Percentiles rank a stretch among this genome's conserved stretches.
These are phyloP conservation scores for Sordariomycetes sp. DNA, from an alignment of 2,329 filamentous ascomycete species.

Conservation along the genomic window DNA sequence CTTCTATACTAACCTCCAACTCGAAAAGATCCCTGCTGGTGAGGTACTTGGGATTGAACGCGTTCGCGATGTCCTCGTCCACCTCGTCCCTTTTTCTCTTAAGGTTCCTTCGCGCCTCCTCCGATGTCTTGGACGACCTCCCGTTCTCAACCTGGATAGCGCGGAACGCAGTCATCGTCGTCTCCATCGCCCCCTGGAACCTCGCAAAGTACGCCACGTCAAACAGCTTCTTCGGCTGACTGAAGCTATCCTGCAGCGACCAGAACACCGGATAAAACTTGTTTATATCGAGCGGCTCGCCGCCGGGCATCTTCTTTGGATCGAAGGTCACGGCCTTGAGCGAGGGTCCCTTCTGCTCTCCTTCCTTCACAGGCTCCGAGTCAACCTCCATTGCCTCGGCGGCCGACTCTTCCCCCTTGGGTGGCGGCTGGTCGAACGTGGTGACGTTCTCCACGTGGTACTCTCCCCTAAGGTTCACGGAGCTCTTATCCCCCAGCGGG, in stretches of 20 bases:
- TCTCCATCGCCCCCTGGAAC: constrained; percentile 69
- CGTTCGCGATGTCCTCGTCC: constrained; percentile 53
- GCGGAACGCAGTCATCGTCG: constrained; percentile 46
- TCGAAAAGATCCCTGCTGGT: constrained; percentile 97
- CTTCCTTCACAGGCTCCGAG: constrained; percentile 24
- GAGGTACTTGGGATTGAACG: constrained; percentile 95
- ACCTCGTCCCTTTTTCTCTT: constrained; percentile 61
- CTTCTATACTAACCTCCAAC: constrained; percentile 57
- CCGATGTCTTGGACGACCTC: constrained; percentile 37
- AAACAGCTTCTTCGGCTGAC: constrained; percentile 77
- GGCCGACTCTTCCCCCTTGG: constrained; percentile 17
- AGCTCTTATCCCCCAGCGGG: constrained; percentile 90
- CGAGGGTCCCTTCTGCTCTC: constrained; percentile 14
- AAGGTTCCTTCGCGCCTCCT: constrained; percentile 52
- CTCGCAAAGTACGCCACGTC: constrained; percentile 59
- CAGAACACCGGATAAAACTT: constrained; percentile 86
- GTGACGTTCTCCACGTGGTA: constrained; percentile 95
- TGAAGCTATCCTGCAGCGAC: constrained; percentile 86
- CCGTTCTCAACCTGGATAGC: constrained; percentile 37
- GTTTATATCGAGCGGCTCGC: constrained; percentile 54
- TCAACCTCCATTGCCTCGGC: constrained; percentile 59
- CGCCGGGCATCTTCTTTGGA: constrained; percentile 10
- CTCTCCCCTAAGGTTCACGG: constrained; percentile 90
- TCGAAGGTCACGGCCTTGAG: constrained; percentile 26
- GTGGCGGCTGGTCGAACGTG: constrained; percentile 54